Percentiles rank a stretch among this genome's conserved stretches.
These are phyloP conservation scores for Musa troglodytarum DNA, from an alignment of 176 grass and related monocot species.

Conservation along the genomic window DNA sequence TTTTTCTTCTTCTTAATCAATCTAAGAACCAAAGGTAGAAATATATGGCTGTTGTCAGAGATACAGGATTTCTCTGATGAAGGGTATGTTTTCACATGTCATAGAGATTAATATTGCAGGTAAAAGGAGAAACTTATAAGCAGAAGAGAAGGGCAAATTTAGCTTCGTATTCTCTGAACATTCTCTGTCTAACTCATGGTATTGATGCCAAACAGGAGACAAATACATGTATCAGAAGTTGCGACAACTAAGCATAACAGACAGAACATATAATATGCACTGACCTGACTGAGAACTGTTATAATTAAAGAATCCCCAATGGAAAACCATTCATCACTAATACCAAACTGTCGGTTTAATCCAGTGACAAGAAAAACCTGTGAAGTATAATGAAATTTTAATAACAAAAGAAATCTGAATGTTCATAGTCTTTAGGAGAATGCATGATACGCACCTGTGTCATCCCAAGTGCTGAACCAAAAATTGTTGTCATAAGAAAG, in stretches of 20 bases:
- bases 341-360: constrained; percentile 59
- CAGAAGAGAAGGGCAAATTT: too few species aligned
- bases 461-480: constrained; percentile 81
- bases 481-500: constrained; percentile 62
- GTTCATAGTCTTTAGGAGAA: constrained; percentile 4
- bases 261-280: background rate
- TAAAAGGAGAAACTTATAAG: too few species aligned
- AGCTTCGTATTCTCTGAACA: too few species aligned
- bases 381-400: constrained; percentile 16
- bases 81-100: too few species aligned
- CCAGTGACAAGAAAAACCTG: constrained; percentile 87
- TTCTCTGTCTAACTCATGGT: too few species aligned
- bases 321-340: constrained; percentile 93
- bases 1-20: background rate
- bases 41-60: background rate
- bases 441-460: constrained; percentile 54
- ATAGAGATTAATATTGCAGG: too few species aligned
- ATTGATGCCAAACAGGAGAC: background rate
- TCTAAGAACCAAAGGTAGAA: background rate
- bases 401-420: constrained; percentile 14
- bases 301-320: constrained; percentile 93
- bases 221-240: background rate
- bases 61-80: background rate
- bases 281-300: constrained; percentile 89
- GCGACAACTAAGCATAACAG: background rate